A percentile compares a stretch with the other conserved stretches of the same genome.
phyloP scores from a whole-genome alignment of 1,284 basidiomycete species.

The Pseudozyma hubeiensis region DNA sequence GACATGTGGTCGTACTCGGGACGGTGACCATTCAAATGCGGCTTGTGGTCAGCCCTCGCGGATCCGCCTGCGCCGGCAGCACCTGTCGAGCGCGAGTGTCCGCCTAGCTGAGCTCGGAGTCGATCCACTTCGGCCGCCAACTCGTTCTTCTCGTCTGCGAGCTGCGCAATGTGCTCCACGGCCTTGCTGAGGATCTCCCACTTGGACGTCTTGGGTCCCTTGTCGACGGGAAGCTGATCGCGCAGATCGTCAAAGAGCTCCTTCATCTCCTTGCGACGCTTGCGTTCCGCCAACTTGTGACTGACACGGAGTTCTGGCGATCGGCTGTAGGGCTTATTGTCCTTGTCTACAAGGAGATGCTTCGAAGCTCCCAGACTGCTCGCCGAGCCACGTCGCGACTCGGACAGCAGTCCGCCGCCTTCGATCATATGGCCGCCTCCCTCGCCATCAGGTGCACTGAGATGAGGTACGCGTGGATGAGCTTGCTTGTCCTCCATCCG shows the following conservation, averaged over 20 bases:
- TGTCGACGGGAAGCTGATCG: slow-evolving; percentile 64
- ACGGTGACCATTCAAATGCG: slow-evolving; percentile 14
- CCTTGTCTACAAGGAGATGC: slow-evolving; percentile 54
- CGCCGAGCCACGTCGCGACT: slow-evolving; percentile 38
- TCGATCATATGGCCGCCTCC: slow-evolving; percentile 41
- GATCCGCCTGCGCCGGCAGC: background rate
- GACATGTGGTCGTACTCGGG: slow-evolving; percentile 27
- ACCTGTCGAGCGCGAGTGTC: background rate
- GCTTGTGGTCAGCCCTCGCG: background rate
- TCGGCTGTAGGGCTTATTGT: slow-evolving; percentile 63
- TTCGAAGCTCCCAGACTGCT: slow-evolving; percentile 18
- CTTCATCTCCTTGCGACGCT: slow-evolving; percentile 68
- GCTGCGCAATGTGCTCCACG: slow-evolving; percentile 48
- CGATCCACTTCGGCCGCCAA: slow-evolving; percentile 30
- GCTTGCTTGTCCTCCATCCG: slow-evolving; percentile 35
- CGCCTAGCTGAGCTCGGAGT: slow-evolving; percentile 25
- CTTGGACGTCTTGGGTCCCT: slow-evolving; percentile 65
- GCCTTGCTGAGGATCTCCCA: slow-evolving; percentile 66
- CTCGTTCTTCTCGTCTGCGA: slow-evolving; percentile 38
- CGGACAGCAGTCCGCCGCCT: slow-evolving; percentile 22
- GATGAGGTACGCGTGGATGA: slow-evolving; percentile 42
- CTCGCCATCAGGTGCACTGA: slow-evolving; percentile 50
- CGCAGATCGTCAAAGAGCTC: slow-evolving; percentile 67
- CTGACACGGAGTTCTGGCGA: slow-evolving; percentile 64
- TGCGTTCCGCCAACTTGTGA: slow-evolving; percentile 67